Evolutionary conservation across 2,329 filamentous ascomycete genomes (phyloP), one percentile per base, ranked within the genome.

Genomic region (Sporothrix inflata): DNA sequence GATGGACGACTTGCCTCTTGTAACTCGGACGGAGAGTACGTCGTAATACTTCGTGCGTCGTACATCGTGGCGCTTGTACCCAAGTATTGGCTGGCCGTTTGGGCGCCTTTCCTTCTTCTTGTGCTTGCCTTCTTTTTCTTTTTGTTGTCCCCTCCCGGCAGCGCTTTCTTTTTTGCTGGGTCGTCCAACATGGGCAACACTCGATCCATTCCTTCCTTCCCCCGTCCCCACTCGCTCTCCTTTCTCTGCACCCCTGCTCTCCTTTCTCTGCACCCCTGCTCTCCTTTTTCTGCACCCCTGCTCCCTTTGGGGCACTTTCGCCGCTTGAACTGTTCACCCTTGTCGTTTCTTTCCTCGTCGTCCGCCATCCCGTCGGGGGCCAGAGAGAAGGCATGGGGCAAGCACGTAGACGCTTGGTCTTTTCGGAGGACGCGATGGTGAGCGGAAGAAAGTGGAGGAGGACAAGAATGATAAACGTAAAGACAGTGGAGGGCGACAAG

Each of bases 361-460:
- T 42, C 57, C 57, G 34, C n/a, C 34, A 40, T 14, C 30, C 30
- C 30, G 30, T 34, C 30, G 30, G 30, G 30, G 30, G 30, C 30
- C 30, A 34, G 30, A 34, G 30, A 34, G n/a, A n/a, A n/a, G n/a
- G n/a, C n/a, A n/a, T n/a, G n/a, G n/a, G n/a, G n/a, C n/a, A n/a
- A n/a, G n/a, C n/a, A n/a, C n/a, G n/a, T n/a, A n/a, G n/a, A n/a
- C n/a, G n/a, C n/a, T n/a, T n/a, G n/a, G n/a, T 34, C 30, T 34
- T 34, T 24, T 57, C 53, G 53, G 53, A 34, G 38, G 60, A 19
- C 21, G 60, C 60, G 60, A 65, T 65, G 38, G 42, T 16, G 30
- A 45, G 38, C 27, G 60, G 34, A 42, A n/a, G 60, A 42, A 7
- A 45, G 38, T 45, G 60, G 38, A 65, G 53, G 53, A 55, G 24